These are phyloP conservation scores for Sarocladiaceae sp. DNA, from an alignment of 2,329 filamentous ascomycete species.

Conservation along the genomic window DNA sequence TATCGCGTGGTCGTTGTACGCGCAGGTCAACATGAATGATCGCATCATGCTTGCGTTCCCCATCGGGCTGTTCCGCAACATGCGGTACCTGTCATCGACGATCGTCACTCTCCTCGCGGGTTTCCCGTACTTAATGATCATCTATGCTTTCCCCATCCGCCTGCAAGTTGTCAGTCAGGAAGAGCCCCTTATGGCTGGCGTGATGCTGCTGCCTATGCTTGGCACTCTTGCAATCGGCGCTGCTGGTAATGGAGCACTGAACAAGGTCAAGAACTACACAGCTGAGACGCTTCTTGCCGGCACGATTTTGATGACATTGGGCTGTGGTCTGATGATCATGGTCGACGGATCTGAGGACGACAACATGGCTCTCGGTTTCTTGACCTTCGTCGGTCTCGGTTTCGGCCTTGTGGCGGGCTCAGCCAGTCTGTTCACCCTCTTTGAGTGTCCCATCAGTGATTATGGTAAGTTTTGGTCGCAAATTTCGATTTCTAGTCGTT, in stretches of 20 bases:
- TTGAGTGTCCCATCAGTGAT: conserved; percentile 36
- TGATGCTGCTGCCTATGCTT: conserved; percentile 49
- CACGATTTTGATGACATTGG: conserved; percentile 36
- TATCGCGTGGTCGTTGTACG: conserved; percentile 21
- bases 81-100: conserved; percentile 34
- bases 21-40: conserved; percentile 20
- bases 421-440: conserved; percentile 37
- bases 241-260: conserved; percentile 34
- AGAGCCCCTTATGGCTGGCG: conserved; percentile 37
- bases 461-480: conserved; percentile 34
- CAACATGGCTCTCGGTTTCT: conserved; percentile 40
- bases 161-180: conserved; percentile 44
- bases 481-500: no score
- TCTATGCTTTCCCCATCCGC: conserved; percentile 44
- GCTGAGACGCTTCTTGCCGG: conserved; percentile 37
- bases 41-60: conserved; percentile 37
- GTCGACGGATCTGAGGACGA: conserved; percentile 25
- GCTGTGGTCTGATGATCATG: conserved; percentile 41
- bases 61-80: conserved; percentile 39
- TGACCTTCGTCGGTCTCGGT: conserved; percentile 45
- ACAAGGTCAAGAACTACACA: conserved; percentile 32
- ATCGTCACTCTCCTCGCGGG: conserved; percentile 42
- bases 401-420: conserved; percentile 43
- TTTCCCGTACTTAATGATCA: conserved; percentile 41
- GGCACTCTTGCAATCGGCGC: conserved; percentile 41